Evolutionary conservation across 2,329 filamentous ascomycete species (phyloP).

Genomic region (Apiospora phragmitis): DNA sequence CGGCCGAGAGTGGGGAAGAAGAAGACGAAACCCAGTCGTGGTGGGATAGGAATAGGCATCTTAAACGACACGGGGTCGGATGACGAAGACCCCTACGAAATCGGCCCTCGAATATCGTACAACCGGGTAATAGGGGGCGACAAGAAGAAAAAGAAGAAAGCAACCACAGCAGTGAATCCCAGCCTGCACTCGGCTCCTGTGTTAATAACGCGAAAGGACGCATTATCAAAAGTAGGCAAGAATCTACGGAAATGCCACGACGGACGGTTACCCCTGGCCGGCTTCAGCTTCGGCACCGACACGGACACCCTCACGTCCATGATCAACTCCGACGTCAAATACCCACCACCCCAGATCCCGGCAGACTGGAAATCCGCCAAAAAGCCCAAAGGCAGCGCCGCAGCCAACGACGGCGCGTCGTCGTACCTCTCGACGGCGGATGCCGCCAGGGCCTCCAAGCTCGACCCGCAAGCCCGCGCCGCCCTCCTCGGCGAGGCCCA

Average conservation of each 20-base stretch:
- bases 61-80: conserved; percentile 93
- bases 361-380: conserved; percentile 71
- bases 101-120: conserved; percentile 88
- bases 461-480: conserved; percentile 77
- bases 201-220: conserved; percentile 71
- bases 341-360: conserved; percentile 68
- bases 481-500: conserved; percentile 77
- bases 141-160: conserved; percentile 64
- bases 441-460: conserved; percentile 72
- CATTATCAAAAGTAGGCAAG: conserved; percentile 37
- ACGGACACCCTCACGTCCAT: conserved; percentile 48
- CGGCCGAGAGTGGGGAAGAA: conserved; percentile 41
- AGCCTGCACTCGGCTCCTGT: conserved; percentile 66
- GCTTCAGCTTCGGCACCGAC: conserved; percentile 67
- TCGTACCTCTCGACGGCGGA: conserved; percentile 71
- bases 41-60: conserved; percentile 83
- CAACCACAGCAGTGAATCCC: conserved; percentile 60
- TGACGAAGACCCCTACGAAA: conserved; percentile 90
- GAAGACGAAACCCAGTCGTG: conserved; percentile 52
- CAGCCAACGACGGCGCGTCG: conserved; percentile 21
- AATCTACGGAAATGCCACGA: conserved; percentile 76
- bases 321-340: conserved; percentile 44
- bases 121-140: conserved; percentile 79
- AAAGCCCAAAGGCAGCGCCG: conserved; percentile 32
- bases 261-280: conserved; percentile 74